Evolutionary conservation across 2,329 filamentous ascomycete species (phyloP).

Genomic region (Orbilia ellipsospora): DNA sequence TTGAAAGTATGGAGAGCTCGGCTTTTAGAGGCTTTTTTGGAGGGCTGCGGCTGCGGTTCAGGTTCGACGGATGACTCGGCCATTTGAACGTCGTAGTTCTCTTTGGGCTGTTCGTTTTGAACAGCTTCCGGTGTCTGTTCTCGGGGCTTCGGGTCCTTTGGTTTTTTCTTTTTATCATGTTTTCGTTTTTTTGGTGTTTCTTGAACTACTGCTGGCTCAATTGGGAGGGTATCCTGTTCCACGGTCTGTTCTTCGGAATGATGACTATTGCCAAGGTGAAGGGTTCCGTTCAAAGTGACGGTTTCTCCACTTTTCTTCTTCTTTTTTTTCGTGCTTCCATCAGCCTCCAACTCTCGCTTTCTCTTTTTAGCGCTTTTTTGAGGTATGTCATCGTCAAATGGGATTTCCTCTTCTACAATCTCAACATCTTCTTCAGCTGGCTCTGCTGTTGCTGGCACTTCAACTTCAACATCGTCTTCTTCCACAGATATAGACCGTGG

Average conservation of each 20-base stretch:
- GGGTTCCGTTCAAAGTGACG: not conserved
- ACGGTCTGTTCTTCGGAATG: not conserved
- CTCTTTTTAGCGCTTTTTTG: slow-evolving; percentile 21
- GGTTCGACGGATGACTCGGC: not conserved
- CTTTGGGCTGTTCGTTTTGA: slow-evolving; percentile 6
- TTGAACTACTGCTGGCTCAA: not conserved
- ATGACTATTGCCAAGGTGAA: not conserved
- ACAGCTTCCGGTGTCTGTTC: slow-evolving; percentile 3
- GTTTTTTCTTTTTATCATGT: slow-evolving; percentile 10
- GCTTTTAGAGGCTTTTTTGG: slow-evolving; percentile 4
- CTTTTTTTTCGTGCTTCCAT: slow-evolving; percentile 18
- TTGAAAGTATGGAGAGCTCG: not conserved
- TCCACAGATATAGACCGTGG: not conserved
- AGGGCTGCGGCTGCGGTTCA: not conserved
- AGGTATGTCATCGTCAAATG: not conserved
- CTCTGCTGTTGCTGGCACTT: slow-evolving; percentile 27
- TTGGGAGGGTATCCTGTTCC: not conserved
- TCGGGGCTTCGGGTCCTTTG: not conserved
- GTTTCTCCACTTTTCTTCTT: slow-evolving; percentile 11
- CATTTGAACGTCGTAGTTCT: not conserved
- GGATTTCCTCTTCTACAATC: slow-evolving; percentile 9
- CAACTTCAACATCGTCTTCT: not conserved
- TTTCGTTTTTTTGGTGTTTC: slow-evolving; percentile 19
- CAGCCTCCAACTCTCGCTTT: slow-evolving; percentile 13
- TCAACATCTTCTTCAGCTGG: slow-evolving; percentile 7